Evolutionary conservation across 805 yeast genomes (phyloP).

Genomic region (Pachysolen tannophilus): DNA sequence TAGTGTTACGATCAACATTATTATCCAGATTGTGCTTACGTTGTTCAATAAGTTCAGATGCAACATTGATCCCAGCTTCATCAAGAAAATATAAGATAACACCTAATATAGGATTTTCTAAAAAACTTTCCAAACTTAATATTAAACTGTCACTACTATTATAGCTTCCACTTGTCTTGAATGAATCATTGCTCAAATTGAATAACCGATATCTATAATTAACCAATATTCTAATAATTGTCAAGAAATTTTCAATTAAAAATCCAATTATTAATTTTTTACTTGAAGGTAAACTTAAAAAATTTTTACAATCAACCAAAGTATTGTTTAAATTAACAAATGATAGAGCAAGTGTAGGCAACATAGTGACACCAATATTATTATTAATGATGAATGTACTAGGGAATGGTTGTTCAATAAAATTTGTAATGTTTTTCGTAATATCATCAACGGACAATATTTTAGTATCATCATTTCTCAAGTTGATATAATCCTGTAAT

Average conservation of each 20-base stretch:
- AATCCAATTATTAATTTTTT: conserved; percentile 26
- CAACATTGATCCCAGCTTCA: conserved; percentile 17
- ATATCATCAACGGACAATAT: conserved; percentile 14
- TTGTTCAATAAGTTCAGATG: conserved; percentile 5
- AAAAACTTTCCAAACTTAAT: conserved; percentile 8
- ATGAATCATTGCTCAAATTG: conserved; percentile 14
- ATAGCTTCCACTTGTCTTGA: conserved; percentile 12
- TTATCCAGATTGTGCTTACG: background rate
- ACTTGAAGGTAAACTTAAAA: conserved; percentile 24
- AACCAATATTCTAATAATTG: conserved; percentile 33
- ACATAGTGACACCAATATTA: conserved; percentile 41
- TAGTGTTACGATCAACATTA: conserved; percentile 11
- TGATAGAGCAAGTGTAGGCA: conserved; percentile 37
- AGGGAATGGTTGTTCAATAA: conserved; percentile 16
- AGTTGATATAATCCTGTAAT: conserved; percentile 9
- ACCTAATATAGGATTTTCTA: conserved; percentile 20
- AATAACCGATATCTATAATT: conserved; percentile 20
- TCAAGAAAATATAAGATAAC: conserved; percentile 20
- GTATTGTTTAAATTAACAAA: conserved; percentile 19
- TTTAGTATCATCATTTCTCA: conserved; percentile 6
- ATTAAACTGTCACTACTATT: conserved; percentile 15
- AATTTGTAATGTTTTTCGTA: conserved; percentile 14
- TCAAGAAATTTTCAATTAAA: conserved; percentile 39
- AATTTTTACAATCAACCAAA: conserved; percentile 20
- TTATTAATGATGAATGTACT: conserved; percentile 31